These are phyloP conservation scores for Poa pratensis DNA, from an alignment of 176 grass and related monocot genomes.

Conservation along the genomic window DNA sequence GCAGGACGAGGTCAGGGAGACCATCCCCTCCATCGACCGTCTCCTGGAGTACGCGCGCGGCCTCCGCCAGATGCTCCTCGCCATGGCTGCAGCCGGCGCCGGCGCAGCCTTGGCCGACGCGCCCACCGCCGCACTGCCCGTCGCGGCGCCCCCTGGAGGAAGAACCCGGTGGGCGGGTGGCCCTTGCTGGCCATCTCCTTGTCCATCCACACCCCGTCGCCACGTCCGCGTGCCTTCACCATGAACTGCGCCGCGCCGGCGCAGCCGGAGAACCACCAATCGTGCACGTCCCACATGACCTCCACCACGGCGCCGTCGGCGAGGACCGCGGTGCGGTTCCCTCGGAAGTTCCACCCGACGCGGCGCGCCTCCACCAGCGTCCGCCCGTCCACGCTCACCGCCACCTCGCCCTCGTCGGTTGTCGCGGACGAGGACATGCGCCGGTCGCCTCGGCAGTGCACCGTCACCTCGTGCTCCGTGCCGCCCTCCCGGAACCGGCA, in stretches of 20 bases:
- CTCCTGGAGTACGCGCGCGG: too few relatives aligned
- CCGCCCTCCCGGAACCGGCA: constrained; percentile 70
- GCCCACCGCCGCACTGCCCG: too few relatives aligned
- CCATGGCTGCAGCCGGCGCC: too few relatives aligned
- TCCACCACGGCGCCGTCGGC: constrained; percentile 74
- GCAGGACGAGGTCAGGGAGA: too few relatives aligned
- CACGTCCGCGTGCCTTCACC: constrained; percentile 67
- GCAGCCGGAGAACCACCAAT: constrained; percentile 67
- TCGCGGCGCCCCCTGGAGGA: too few relatives aligned
- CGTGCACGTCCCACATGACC: constrained; percentile 96
- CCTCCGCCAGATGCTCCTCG: too few relatives aligned
- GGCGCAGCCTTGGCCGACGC: too few relatives aligned
- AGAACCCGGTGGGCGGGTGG: constrained; percentile 53
- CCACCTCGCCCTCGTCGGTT: constrained; percentile 63
- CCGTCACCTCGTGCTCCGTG: constrained; percentile 73
- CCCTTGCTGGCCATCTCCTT: constrained; percentile 59
- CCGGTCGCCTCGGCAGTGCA: constrained; percentile 69
- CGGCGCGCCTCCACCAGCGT: constrained; percentile 62
- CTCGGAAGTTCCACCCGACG: constrained; percentile 84
- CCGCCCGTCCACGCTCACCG: constrained; percentile 72
- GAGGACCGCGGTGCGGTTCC: constrained; percentile 70
- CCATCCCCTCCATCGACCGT: too few relatives aligned
- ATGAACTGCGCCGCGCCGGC: constrained; percentile 70
- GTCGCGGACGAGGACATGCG: too few relatives aligned
- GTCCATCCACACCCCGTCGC: constrained; percentile 73